Percentiles rank a stretch among this genome's conserved stretches.
phyloP scores from a whole-genome alignment of 202 grass and related monocot genomes.

The Tripidium arundinaceum region DNA sequence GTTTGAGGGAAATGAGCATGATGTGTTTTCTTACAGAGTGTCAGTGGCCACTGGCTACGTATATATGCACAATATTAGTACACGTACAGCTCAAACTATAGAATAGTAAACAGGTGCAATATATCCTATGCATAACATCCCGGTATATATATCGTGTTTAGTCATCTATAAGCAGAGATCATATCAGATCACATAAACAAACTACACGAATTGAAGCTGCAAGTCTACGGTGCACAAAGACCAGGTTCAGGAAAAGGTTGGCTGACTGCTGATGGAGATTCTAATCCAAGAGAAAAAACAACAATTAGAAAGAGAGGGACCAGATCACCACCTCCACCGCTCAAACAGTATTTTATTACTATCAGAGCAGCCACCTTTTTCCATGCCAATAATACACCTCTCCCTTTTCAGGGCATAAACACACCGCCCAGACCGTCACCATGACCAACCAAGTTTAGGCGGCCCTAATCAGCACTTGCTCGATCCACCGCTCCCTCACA shows the following conservation, averaged over 20 bases:
- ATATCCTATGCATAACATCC: not conserved
- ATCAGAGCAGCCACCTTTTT: constrained; percentile 36
- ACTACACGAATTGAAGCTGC: not conserved
- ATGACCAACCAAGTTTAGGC: constrained; percentile 48
- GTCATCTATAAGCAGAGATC: not conserved
- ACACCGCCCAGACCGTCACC: constrained; percentile 27
- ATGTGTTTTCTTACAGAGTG: not conserved
- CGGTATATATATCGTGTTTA: not conserved
- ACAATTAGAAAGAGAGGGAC: constrained; percentile 59
- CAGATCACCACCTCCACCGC: constrained; percentile 47
- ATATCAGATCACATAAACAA: constrained; percentile 3
- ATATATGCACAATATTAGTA: not conserved
- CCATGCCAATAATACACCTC: constrained; percentile 47
- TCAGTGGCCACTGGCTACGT: not conserved
- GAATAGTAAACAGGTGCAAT: not conserved
- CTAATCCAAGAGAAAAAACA: constrained; percentile 75
- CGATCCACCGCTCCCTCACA: not conserved
- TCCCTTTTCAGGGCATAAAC: constrained; percentile 52
- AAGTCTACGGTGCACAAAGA: constrained; percentile 41
- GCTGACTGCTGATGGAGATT: constrained; percentile 52
- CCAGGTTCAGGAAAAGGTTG: constrained; percentile 21
- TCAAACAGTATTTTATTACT: constrained; percentile 64
- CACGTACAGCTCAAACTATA: not conserved
- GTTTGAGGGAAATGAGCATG: not conserved
- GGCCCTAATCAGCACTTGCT: constrained; percentile 37